A percentile compares a stretch with the other conserved stretches of the same genome.
Conservation (phyloP, 306 rosid species). For the Prunus kanzakura region DNA sequence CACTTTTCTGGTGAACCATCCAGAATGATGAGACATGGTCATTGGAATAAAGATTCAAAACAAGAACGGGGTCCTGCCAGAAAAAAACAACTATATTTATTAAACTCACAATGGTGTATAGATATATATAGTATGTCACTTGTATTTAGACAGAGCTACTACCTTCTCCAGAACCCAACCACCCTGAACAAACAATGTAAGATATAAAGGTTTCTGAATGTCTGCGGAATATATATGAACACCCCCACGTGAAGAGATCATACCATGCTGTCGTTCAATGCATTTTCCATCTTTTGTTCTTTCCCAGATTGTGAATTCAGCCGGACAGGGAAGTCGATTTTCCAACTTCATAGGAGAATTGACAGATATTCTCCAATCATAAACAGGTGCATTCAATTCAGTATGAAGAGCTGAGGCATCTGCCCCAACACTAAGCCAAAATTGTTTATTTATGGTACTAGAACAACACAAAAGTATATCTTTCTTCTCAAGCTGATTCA, state of each 20-base stretch:
- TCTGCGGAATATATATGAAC: constrained; percentile 83
- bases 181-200: constrained; percentile 71
- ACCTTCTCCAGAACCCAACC: constrained; percentile 98
- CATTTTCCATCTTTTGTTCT: constrained; percentile 68
- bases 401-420: constrained; percentile 96
- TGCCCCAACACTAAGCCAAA: constrained; percentile 83
- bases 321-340: constrained; percentile 90
- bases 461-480: constrained; percentile 74
- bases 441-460: constrained; percentile 54
- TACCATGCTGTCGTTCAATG: constrained; percentile 58
- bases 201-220: constrained; percentile 75
- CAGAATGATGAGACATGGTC: constrained; percentile 75
- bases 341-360: constrained; percentile 86
- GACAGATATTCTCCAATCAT: constrained; percentile 90
- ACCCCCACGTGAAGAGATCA: constrained; percentile 67
- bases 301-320: constrained; percentile 71
- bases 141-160: constrained; percentile 21
- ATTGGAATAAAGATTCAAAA: constrained; percentile 64
- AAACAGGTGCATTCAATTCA: constrained; percentile 84
- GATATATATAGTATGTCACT: background rate
- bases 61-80: constrained; percentile 75
- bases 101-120: background rate
- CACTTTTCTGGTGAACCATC: constrained; percentile 83
- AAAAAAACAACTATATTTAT: constrained; percentile 2
- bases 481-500: constrained; percentile 89